Conservation (phyloP, 2,329 filamentous ascomycete species). For the Mariannaea sp. region DNA sequence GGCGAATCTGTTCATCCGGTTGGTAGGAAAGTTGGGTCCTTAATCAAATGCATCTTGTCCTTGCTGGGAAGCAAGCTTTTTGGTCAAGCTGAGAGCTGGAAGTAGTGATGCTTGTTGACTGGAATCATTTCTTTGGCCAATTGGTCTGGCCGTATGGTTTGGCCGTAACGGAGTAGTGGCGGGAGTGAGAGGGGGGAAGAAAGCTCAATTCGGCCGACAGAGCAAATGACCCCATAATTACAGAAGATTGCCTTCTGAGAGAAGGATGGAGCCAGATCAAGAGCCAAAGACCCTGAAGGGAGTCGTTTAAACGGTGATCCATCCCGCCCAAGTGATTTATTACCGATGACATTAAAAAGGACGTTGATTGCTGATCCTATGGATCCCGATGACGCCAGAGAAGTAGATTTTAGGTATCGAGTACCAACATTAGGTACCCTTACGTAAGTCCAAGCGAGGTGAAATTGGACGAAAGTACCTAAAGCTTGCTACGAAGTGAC, state of each 20-base stretch:
- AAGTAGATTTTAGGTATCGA: too few relatives aligned
- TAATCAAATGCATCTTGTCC: too few relatives aligned
- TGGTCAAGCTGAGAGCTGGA: background rate
- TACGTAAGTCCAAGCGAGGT: background rate
- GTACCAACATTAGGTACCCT: too few relatives aligned
- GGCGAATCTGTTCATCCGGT: too few relatives aligned
- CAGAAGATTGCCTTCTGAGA: too few relatives aligned
- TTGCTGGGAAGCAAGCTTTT: background rate
- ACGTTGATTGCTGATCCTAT: background rate
- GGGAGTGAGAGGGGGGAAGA: slow-evolving; percentile 21
- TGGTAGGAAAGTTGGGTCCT: background rate
- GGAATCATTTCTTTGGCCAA: slow-evolving; percentile 22
- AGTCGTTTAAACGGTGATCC: background rate
- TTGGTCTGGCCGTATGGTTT: slow-evolving; percentile 10
- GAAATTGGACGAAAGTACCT: background rate
- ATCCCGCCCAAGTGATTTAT: too few relatives aligned
- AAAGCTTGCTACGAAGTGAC: too few relatives aligned
- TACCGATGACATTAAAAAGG: slow-evolving; percentile 8
- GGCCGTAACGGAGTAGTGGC: slow-evolving; percentile 15
- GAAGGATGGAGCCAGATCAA: background rate
- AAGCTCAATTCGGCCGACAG: slow-evolving; percentile 37
- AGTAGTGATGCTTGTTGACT: slow-evolving; percentile 3
- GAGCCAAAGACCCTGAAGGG: background rate
- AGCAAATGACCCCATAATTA: slow-evolving; percentile 16
- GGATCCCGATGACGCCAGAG: too few relatives aligned